Percentiles rank a stretch among this genome's conserved stretches.
These are phyloP conservation scores for Fusarium kyushuense DNA, from an alignment of 2,329 filamentous ascomycete genomes.

Conservation along the genomic window DNA sequence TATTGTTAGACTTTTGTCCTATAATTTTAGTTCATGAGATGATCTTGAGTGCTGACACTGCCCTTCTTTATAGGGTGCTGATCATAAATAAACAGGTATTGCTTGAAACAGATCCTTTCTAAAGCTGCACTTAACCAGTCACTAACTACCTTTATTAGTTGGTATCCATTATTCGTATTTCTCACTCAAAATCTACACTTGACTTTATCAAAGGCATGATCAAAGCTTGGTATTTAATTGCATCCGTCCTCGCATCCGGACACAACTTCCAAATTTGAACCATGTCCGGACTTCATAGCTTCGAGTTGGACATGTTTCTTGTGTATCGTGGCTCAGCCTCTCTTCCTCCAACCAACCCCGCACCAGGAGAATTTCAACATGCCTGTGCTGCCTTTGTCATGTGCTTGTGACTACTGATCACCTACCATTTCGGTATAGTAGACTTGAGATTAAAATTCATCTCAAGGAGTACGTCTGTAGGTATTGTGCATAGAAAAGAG, in stretches of 20 bases:
- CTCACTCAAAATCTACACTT: neutral
- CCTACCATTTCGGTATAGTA: conserved; percentile 25
- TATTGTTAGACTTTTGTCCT: too few relatives aligned
- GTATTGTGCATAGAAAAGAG: neutral
- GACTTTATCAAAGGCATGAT: conserved; percentile 1
- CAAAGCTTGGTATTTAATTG: conserved; percentile 22
- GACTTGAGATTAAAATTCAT: neutral
- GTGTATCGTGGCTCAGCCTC: conserved; percentile 14
- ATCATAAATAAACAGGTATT: neutral
- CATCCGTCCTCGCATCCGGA: conserved; percentile 12
- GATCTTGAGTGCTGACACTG: neutral
- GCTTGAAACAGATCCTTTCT: neutral
- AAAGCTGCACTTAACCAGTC: neutral
- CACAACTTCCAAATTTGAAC: conserved; percentile 32
- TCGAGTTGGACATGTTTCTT: conserved; percentile 3
- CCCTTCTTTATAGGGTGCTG: neutral
- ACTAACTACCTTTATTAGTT: neutral
- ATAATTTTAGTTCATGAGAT: neutral
- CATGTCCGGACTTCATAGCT: conserved; percentile 5
- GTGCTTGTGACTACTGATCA: conserved; percentile 14
- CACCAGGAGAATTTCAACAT: conserved; percentile 11
- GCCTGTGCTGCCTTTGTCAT: conserved; percentile 13
- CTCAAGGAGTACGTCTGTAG: neutral
- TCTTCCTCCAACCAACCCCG: conserved; percentile 18
- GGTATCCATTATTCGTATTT: neutral